Evolutionary conservation across 208 protist species (phyloP).

Genomic region (Angomonas deanei): DNA sequence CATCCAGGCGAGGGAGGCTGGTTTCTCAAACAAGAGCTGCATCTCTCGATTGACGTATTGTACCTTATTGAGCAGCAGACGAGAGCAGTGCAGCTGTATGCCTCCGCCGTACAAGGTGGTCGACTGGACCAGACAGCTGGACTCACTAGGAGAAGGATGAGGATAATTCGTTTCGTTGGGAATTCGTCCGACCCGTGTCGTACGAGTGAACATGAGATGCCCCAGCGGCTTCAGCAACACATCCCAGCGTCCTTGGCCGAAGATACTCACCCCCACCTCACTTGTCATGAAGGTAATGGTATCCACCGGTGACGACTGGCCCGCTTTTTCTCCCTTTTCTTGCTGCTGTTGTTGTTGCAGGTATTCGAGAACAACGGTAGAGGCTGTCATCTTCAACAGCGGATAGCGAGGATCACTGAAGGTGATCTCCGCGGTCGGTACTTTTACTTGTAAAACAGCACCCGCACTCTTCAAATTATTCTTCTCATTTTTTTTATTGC

Average conservation of each 20-base stretch:
- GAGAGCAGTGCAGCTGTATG: slow-evolving; percentile 51
- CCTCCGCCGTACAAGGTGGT: slow-evolving; percentile 33
- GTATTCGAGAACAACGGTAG: slow-evolving; percentile 29
- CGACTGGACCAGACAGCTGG: neutral
- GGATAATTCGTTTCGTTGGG: neutral
- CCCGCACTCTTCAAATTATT: neutral
- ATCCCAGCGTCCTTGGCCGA: slow-evolving; percentile 77
- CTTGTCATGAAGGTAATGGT: slow-evolving; percentile 15
- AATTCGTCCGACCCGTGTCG: slow-evolving; percentile 34
- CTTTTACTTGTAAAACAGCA: slow-evolving; percentile 18
- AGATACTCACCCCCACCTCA: slow-evolving; percentile 39
- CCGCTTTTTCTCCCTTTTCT: neutral
- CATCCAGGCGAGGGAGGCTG: too few species aligned
- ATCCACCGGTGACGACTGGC: neutral
- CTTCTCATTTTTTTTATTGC: neutral
- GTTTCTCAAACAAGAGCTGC: neutral
- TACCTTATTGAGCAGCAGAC: slow-evolving; percentile 53
- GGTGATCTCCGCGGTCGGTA: slow-evolving; percentile 38
- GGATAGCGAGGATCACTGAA: slow-evolving; percentile 65
- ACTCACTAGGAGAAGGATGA: neutral
- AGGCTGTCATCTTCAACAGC: slow-evolving; percentile 31
- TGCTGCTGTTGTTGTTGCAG: neutral
- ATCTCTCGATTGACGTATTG: slow-evolving; percentile 39
- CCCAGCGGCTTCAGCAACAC: slow-evolving; percentile 35
- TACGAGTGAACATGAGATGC: slow-evolving; percentile 29